Base-by-base conservation (phyloP, 148 eudicot species). In the Beta vulgaris region DNA sequence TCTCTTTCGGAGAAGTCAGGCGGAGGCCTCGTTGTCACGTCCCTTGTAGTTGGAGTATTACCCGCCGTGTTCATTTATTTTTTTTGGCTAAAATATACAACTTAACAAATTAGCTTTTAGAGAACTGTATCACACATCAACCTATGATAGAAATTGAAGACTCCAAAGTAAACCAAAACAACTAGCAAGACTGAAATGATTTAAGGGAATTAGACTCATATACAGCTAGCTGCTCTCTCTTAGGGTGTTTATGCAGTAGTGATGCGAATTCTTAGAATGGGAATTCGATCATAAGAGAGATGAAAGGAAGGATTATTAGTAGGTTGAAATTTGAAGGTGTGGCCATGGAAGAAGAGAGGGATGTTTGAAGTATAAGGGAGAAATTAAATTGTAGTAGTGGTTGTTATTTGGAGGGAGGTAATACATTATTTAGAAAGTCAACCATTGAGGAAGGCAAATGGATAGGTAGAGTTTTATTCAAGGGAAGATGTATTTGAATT, bases 1-100 rank as follows among this genome's bases (percentile, higher is more conserved):
- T 44, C 40, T 55, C 14, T 29, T 7, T 85, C 88, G 0, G 86
- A 61, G 57, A 88, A 77, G 40, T 91, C 76, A 18, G 29, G n/a
- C n/a, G n/a, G n/a, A n/a, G n/a, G n/a, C n/a, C n/a, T n/a, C n/a
- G 31, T 58, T 43, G 54, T 18, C 26, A n/a, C 60, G 49, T 25
- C 31, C 28, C 48, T 57, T 53, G 58, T 70, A 25, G 31, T 71
- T 3, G 46, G 57, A 29, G 12, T 61, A 23, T 16, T 16, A 54
- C 31, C 31, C 1, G 43, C 31, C 29, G 75, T 61, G 44, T 51
- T 73, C 77, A 72, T 78, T 64, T 23, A 57, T 4, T 8, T 51
- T 58, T 19, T 58, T 23, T 1, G 28, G 14, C 2, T 13, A 10
- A 55, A 55, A 25, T 25, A 9, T n/a, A n/a, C n/a, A n/a, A n/a